These are phyloP conservation scores for Globisporangium cylindrosporum DNA, from an alignment of 352 stramenopile genomes.

Conservation along the genomic window DNA sequence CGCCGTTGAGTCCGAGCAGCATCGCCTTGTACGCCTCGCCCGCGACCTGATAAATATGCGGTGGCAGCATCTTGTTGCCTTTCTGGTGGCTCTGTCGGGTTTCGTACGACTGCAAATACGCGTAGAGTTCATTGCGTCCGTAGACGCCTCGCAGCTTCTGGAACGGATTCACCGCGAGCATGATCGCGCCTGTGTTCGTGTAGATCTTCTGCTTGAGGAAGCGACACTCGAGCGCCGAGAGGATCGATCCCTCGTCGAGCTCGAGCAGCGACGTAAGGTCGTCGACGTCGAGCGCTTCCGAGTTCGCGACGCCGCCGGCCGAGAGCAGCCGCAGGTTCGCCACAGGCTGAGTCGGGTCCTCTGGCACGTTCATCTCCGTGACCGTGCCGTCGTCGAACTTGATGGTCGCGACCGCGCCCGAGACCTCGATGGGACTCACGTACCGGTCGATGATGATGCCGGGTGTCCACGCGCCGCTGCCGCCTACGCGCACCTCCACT, in stretches of 20 bases:
- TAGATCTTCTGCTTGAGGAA: constrained; percentile 82
- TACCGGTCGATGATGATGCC: constrained; percentile 65
- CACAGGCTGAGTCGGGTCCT: constrained; percentile 27
- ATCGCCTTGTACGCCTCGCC: constrained; percentile 81
- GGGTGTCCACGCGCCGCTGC: constrained; percentile 44
- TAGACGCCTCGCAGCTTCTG: constrained; percentile 69
- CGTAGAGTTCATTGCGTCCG: constrained; percentile 42
- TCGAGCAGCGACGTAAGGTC: constrained; percentile 84
- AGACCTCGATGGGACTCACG: constrained; percentile 46
- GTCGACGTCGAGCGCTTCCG: constrained; percentile 50
- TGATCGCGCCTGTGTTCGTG: constrained; percentile 79
- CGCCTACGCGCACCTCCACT: constrained; percentile 50
- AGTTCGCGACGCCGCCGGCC: not conserved
- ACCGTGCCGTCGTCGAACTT: constrained; percentile 65
- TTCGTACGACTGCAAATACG: constrained; percentile 71
- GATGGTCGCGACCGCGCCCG: constrained; percentile 51
- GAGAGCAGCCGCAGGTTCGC: constrained; percentile 30
- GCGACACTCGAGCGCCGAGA: constrained; percentile 63
- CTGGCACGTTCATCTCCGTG: constrained; percentile 38
- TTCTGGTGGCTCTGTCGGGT: constrained; percentile 28
- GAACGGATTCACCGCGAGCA: constrained; percentile 85
- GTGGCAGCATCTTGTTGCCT: constrained; percentile 38
- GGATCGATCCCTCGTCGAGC: constrained; percentile 64
- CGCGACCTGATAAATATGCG: constrained; percentile 86
- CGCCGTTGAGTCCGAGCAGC: constrained; percentile 56